phyloP scores from a whole-genome alignment of 2,329 filamentous ascomycete genomes.

The Cladophialophora exuberans region DNA sequence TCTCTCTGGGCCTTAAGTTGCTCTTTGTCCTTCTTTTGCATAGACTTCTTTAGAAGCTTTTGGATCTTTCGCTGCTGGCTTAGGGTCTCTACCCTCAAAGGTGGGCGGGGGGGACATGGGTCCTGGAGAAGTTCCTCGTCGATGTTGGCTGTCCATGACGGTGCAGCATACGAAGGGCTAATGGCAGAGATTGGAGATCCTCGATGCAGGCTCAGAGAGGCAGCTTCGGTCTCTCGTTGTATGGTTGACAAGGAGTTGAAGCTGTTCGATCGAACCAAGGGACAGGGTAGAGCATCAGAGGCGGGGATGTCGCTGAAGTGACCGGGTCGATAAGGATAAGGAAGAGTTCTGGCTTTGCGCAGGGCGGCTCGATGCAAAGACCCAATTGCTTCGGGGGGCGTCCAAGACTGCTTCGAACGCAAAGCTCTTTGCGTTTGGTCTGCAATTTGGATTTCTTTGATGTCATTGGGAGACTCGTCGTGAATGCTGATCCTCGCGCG shows the following conservation, averaged over 20 bases:
- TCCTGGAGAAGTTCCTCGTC: constrained; percentile 22
- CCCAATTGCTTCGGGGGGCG: constrained; percentile 11
- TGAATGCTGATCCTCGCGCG: constrained; percentile 27
- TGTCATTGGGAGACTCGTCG: constrained; percentile 22
- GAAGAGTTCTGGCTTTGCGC: constrained; percentile 21
- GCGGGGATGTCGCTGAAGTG: constrained; percentile 16
- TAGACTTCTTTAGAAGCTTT: constrained; percentile 22
- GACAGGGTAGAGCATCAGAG: constrained; percentile 18
- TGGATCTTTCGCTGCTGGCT: constrained; percentile 29
- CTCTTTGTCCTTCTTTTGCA: constrained; percentile 25
- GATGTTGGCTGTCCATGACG: constrained; percentile 8
- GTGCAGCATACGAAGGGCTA: constrained; percentile 11
- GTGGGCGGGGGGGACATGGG: constrained; percentile 18
- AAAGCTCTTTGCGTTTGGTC: constrained; percentile 25
- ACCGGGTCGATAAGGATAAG: constrained; percentile 23
- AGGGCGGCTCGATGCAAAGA: constrained; percentile 15
- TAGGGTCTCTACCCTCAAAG: constrained; percentile 18
- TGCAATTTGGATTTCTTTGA: constrained; percentile 21
- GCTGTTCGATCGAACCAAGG: constrained; percentile 23
- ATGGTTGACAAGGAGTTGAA: constrained; percentile 29
- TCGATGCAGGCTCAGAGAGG: constrained; percentile 23
- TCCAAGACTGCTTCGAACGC: constrained; percentile 23
- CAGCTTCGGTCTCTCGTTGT: constrained; percentile 27
- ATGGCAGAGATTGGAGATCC: constrained; percentile 29
- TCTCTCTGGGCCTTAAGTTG: constrained; percentile 22